Percentiles rank a stretch among this genome's conserved stretches.
Evolutionary conservation across 108 stramenopile species (phyloP).

Genomic region (Skeletonema potamos): DNA sequence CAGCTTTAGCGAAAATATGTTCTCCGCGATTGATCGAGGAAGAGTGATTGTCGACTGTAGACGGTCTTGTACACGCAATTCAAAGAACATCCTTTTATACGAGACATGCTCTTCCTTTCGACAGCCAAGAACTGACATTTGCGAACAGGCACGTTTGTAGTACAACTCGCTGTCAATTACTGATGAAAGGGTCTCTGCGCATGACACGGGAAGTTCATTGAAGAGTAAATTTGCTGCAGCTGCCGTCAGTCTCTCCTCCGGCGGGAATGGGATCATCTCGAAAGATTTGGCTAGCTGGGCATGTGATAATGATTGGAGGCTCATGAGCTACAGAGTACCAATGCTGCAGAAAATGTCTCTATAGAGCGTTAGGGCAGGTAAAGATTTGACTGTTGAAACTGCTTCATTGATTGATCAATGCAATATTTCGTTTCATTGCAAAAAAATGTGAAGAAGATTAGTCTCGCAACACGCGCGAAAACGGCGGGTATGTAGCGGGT

Average conservation of each 20-base stretch:
- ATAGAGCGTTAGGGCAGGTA: too few species aligned
- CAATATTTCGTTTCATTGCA: too few species aligned
- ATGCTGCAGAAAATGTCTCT: too few species aligned
- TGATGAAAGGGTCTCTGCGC: not conserved
- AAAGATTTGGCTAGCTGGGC: not conserved
- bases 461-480: too few species aligned
- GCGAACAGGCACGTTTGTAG: not conserved
- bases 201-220: not conserved
- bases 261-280: not conserved
- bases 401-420: too few species aligned
- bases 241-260: not conserved
- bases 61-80: not conserved
- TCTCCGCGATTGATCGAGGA: constrained; percentile 1
- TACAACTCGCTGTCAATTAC: not conserved
- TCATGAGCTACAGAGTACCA: too few species aligned
- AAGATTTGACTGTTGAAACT: too few species aligned
- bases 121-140: not conserved
- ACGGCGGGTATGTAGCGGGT: too few species aligned
- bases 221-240: not conserved
- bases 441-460: too few species aligned
- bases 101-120: not conserved
- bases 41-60: not conserved
- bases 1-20: constrained; percentile 8
- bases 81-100: constrained; percentile 17
- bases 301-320: not conserved